Base-by-base conservation (phyloP, 768 basidiomycete species). In the Rhizopogon salebrosus region DNA sequence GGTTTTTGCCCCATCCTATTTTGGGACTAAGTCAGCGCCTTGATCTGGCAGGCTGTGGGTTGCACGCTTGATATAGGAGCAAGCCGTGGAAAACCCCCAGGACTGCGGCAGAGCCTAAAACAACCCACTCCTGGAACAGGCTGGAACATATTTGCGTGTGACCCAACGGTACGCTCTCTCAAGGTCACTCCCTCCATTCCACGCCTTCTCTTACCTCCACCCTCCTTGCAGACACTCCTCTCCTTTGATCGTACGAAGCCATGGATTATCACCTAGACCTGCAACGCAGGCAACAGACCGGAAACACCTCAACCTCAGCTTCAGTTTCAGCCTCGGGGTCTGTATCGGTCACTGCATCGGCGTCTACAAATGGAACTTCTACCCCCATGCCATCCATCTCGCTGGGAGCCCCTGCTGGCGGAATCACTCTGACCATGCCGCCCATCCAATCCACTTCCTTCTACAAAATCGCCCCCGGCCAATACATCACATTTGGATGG, bases 401-500 rank as follows among this genome's bases (percentile, higher is more conserved):
- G 0, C 58, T 65, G 54, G 69, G 80, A 8, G 77, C 77, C 1
- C 73, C 85, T 7, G 80, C 80, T 3, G 76, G 82, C 49, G 70
- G 73, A 20, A 64, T 84, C 46, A 69, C 75, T 50, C 75, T 80
- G 68, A 82, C 82, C 9, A 72, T 79, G 55, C 85, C 85, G 3
- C 80, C 83, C 1, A 70, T 75, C 48, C 80, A 80, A 4, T 76
- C 77, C 22, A 75, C 79, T 1, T 83, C 84, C 6, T 87, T 73
- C 67, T 87, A 80, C 72, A 87, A 87, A 72, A 81, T 87, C 52
- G 83, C 82, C 0, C 58, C 64, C 0, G 67, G 73, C 6, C 74
- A 80, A 60, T 73, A 65, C 54, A 75, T 87, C 59, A 87, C 83
- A 26, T 83, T 87, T 65, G 87, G 79, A n/a, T 88, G 85, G 87